Percentiles rank a stretch among this genome's conserved stretches.
Conservation (phyloP, 495 filamentous ascomycete species). For the Penicillium paxilli region DNA sequence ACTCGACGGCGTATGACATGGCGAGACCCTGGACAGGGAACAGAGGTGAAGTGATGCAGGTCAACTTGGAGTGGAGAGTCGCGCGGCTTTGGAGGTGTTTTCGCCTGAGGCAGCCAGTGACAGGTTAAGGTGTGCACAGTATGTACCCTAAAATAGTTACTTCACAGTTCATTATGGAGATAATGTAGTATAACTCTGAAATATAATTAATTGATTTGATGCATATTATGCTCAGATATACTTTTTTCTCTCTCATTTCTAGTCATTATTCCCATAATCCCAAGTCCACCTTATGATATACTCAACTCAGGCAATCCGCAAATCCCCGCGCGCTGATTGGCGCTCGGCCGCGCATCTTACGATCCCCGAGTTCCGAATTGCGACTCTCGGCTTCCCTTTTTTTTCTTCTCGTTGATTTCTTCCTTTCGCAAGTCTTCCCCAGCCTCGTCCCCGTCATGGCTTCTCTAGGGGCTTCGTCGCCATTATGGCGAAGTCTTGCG, state of each 20-base stretch:
- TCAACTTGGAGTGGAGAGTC: slow-evolving; percentile 7
- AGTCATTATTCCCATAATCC: too few species aligned
- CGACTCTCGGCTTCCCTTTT: slow-evolving; percentile 1
- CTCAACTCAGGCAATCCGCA: slow-evolving; percentile 7
- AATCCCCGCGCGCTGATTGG: slow-evolving; percentile 30
- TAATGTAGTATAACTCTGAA: background rate
- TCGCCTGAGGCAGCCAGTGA: slow-evolving; percentile 23
- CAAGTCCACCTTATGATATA: too few species aligned
- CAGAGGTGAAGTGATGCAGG: slow-evolving; percentile 1
- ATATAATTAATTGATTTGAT: background rate
- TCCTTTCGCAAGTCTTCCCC: slow-evolving; percentile 4
- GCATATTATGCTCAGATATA: too few species aligned
- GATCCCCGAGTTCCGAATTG: slow-evolving; percentile 16
- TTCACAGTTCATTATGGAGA: too few species aligned
- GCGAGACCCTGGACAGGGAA: slow-evolving; percentile 8
- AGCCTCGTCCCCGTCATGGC: slow-evolving; percentile 35
- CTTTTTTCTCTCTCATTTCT: background rate
- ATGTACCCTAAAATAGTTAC: too few species aligned
- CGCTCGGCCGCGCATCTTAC: slow-evolving; percentile 16
- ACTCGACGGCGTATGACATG: slow-evolving; percentile 54
- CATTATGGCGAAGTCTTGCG: slow-evolving; percentile 37
- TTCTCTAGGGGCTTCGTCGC: slow-evolving; percentile 29
- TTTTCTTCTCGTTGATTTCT: slow-evolving; percentile 11
- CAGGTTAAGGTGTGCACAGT: too few species aligned
- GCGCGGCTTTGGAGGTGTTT: slow-evolving; percentile 6